Conservation (phyloP, 768 basidiomycete genomes). For the Kwoniella shandongensis region DNA sequence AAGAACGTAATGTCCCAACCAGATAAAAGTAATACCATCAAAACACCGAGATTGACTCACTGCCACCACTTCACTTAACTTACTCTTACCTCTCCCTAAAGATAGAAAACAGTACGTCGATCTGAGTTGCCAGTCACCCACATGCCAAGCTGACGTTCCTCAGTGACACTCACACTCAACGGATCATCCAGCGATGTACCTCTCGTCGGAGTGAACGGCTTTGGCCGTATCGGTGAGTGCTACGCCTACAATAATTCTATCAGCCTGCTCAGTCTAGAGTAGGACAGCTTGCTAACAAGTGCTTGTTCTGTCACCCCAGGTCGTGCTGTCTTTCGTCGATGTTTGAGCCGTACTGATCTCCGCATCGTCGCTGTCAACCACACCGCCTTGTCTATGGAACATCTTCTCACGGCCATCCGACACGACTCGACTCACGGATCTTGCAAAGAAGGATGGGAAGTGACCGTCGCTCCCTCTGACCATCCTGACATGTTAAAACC, state of each 20-base stretch:
- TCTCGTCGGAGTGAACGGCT: slow-evolving; percentile 51
- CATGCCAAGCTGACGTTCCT: too few relatives aligned
- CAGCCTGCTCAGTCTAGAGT: too few relatives aligned
- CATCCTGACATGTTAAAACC: slow-evolving; percentile 31
- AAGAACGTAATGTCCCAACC: too few relatives aligned
- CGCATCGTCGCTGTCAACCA: slow-evolving; percentile 53
- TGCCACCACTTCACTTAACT: too few relatives aligned
- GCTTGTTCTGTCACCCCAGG: too few relatives aligned
- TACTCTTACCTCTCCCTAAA: too few relatives aligned
- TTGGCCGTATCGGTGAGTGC: slow-evolving; percentile 53
- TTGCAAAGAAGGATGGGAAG: slow-evolving; percentile 26
- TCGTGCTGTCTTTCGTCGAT: slow-evolving; percentile 27
- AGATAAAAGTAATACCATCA: too few relatives aligned
- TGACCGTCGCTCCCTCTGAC: slow-evolving; percentile 33
- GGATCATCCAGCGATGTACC: background rate
- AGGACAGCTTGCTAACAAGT: background rate
- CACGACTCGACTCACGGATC: slow-evolving; percentile 54
- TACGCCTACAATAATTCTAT: too few relatives aligned
- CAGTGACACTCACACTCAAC: too few relatives aligned
- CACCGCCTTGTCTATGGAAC: slow-evolving; percentile 50
- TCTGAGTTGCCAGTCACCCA: too few relatives aligned
- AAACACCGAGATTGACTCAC: too few relatives aligned
- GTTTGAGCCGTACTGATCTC: slow-evolving; percentile 28
- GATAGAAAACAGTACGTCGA: too few relatives aligned
- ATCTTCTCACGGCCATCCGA: slow-evolving; percentile 50